Base-by-base conservation (phyloP, 75 land plant species). In the Chamaecyparis obtusa region DNA sequence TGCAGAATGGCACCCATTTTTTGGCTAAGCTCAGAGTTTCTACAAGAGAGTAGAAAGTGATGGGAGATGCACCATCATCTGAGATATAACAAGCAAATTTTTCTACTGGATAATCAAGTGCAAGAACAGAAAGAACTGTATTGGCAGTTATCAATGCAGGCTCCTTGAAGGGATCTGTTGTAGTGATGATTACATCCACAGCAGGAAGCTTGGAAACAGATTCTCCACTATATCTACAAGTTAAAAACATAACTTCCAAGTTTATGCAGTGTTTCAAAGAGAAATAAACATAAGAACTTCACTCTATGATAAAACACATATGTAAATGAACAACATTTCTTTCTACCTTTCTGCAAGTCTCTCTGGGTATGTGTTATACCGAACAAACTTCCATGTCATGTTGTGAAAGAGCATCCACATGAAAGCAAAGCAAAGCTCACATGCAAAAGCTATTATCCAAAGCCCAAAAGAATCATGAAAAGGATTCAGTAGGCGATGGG, bases 1-100 rank as follows among this genome's bases (percentile, higher is more conserved):
- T 91, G 71, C 93, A 91, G 49, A 91, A 93, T 10, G 94, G 91
- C 15, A 89, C 88, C 94, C 94, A 93, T 7, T 78, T 75, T 76
- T 84, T 86, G 9, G 93, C 91, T 79, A 93, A 93, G 75, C 84
- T 87, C 7, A 84, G 39, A 13, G 94, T 89, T 60, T 91, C 88
- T 32, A 90, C 35, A 15, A 93, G 51, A 14, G 93, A 77, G 55
- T 76, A 87, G 77, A 86, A 89, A 75, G 89, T 93, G 85, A 88
- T 17, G n/a, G 86, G 77, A 27, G 94, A 93, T 2, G 85, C 33
- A 49, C 85, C 64, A 13, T 84, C 64, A 39, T 54, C 85, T 84
- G 85, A 41, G n/a, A 81, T 44, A 41, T 43, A 81, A 44, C 83
- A 81, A 19, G 83, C 83, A 81, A 43, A 81, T 44, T 81, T 81